Conservation (phyloP, 2,329 filamentous ascomycete genomes). For the Ophiognomonia clavigignenti-juglandacearum region DNA sequence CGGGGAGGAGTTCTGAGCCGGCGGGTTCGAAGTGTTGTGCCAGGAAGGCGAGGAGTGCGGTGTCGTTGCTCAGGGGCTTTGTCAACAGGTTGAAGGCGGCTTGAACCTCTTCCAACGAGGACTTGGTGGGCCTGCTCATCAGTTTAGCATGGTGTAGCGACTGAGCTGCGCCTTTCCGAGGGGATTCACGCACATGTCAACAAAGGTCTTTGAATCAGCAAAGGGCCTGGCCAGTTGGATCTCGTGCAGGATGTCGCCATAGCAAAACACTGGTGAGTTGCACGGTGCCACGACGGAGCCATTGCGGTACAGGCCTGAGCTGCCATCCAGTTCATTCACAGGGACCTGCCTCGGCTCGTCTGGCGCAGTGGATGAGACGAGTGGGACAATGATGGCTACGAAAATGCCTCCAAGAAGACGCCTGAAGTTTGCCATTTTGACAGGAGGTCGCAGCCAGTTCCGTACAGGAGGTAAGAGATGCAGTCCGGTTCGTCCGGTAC, state of each 20-base stretch:
- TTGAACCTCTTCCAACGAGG: slow-evolving; percentile 54
- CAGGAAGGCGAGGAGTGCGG: slow-evolving; percentile 58
- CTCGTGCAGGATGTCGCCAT: slow-evolving; percentile 57
- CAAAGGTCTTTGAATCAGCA: slow-evolving; percentile 65
- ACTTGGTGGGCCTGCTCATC: slow-evolving; percentile 50
- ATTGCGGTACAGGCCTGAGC: slow-evolving; percentile 50
- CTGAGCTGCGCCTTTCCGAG: too few relatives aligned
- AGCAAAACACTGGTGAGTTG: slow-evolving; percentile 63
- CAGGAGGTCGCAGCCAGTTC: too few relatives aligned
- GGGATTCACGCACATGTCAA: slow-evolving; percentile 53
- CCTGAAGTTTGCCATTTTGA: neutral
- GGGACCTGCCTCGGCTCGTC: too few relatives aligned
- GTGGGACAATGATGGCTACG: neutral
- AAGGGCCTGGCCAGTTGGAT: slow-evolving; percentile 62
- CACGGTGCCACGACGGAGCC: slow-evolving; percentile 59
- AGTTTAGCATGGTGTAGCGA: too few relatives aligned
- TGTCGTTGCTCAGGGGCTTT: slow-evolving; percentile 59
- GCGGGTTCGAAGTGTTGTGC: slow-evolving; percentile 58
- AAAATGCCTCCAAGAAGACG: neutral
- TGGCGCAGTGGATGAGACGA: too few relatives aligned
- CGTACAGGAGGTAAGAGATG: too few relatives aligned
- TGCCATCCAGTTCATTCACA: slow-evolving; percentile 22
- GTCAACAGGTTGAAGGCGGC: slow-evolving; percentile 54
- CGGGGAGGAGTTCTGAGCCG: slow-evolving; percentile 55
- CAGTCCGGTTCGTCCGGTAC: too few relatives aligned